Conservation (phyloP, 306 rosid genomes). For the Bauhinia variegata region DNA sequence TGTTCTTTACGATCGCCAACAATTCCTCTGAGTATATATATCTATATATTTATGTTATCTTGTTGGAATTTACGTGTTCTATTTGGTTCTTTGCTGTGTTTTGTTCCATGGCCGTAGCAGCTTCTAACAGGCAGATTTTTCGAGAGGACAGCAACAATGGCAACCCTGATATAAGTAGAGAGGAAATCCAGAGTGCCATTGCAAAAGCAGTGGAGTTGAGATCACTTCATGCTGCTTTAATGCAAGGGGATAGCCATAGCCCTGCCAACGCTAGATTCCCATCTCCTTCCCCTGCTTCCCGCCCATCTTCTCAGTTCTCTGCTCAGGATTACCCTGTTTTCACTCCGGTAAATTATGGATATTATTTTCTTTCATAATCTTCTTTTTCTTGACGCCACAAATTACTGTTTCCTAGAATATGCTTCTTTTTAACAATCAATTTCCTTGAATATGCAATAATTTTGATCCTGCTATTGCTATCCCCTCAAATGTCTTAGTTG, state of each 20-base stretch:
- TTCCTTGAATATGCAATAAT: too few relatives aligned
- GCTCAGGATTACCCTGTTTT: conserved; percentile 94
- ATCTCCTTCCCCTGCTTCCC: conserved; percentile 64
- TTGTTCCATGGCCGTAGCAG: conserved; percentile 63
- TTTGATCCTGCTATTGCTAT: too few relatives aligned
- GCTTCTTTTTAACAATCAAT: too few relatives aligned
- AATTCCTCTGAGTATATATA: conserved; percentile 23
- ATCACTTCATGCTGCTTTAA: conserved; percentile 84
- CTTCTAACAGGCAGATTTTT: conserved; percentile 43
- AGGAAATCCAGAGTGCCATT: conserved; percentile 80
- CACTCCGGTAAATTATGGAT: conserved; percentile 82
- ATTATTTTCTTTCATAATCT: neutral
- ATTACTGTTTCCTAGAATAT: conserved; percentile 1
- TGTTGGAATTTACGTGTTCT: conserved; percentile 41
- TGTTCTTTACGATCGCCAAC: conserved; percentile 28
- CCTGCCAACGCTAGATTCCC: conserved; percentile 56
- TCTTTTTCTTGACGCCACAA: neutral
- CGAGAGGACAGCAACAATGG: conserved; percentile 37
- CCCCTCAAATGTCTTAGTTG: too few relatives aligned
- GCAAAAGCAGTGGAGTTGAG: conserved; percentile 91
- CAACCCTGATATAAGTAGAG: conserved; percentile 57
- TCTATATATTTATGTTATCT: conserved; percentile 35
- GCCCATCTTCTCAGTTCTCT: conserved; percentile 70
- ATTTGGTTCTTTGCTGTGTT: conserved; percentile 43
- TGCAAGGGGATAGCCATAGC: conserved; percentile 67